These are phyloP conservation scores for Penicillium canescens DNA, from an alignment of 495 filamentous ascomycete species.

Conservation along the genomic window DNA sequence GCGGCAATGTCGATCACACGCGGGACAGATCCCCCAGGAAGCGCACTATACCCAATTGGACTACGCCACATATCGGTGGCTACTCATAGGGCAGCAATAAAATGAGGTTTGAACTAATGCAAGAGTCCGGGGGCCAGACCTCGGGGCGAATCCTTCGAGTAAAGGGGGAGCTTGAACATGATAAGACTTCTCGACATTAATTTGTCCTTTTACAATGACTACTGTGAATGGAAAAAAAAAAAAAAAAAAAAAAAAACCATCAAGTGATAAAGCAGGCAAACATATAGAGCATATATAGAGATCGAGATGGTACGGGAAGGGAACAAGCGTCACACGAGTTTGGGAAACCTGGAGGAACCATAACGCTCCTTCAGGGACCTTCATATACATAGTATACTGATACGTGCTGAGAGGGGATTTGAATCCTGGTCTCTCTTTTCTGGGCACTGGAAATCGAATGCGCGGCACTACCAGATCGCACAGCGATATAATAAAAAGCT, in stretches of 20 bases:
- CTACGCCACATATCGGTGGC: neutral
- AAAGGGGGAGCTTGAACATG: neutral
- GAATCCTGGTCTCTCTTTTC: neutral
- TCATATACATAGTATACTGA: neutral
- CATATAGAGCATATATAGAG: neutral
- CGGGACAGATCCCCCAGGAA: neutral
- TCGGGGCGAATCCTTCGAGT: neutral
- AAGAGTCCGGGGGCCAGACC: neutral
- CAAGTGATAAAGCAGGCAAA: neutral
- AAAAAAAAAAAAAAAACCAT: neutral
- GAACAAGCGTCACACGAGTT: neutral
- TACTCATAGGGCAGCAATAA: neutral
- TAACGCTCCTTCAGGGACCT: neutral
- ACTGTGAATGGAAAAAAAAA: neutral
- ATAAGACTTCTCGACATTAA: neutral
- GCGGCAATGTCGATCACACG: neutral
- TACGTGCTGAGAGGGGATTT: neutral
- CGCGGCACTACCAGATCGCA: neutral
- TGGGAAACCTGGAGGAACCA: neutral
- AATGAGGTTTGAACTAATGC: neutral
- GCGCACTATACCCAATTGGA: neutral
- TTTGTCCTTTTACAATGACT: neutral
- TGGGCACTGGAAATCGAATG: neutral
- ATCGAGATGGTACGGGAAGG: neutral
- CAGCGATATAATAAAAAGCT: slow-evolving; percentile 2